These are phyloP conservation scores for Hypomontagnella monticulosa DNA, from an alignment of 495 filamentous ascomycete species.

Conservation along the genomic window DNA sequence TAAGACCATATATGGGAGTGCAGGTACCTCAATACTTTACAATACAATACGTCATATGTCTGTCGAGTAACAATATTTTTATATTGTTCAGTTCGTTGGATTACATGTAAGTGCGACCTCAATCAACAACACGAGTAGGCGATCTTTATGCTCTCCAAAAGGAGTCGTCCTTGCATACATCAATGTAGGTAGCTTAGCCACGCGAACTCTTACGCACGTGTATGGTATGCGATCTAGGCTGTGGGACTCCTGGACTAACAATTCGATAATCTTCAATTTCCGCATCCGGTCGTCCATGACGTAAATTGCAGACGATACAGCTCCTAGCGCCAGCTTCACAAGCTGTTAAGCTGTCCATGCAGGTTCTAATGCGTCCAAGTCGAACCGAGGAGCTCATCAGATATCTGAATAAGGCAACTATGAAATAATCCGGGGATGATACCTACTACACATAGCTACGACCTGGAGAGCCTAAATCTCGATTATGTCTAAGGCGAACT, in stretches of 20 bases:
- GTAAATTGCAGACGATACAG: slow-evolving; percentile 23
- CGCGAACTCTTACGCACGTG: slow-evolving; percentile 20
- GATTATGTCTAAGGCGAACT: slow-evolving; percentile 16
- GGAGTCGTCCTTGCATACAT: no score
- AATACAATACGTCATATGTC: no score
- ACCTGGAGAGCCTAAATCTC: slow-evolving; percentile 16
- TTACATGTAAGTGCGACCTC: no score
- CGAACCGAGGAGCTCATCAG: slow-evolving; percentile 1
- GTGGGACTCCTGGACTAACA: slow-evolving; percentile 4
- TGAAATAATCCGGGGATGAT: slow-evolving; percentile 21
- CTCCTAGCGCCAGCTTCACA: slow-evolving; percentile 8
- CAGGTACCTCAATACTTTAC: no score
- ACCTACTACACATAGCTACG: slow-evolving; percentile 8
- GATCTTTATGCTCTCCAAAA: no score
- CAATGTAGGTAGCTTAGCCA: neutral
- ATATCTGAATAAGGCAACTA: slow-evolving; percentile 13
- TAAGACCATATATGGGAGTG: no score
- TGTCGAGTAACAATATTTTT: no score
- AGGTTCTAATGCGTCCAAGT: slow-evolving; percentile 13
- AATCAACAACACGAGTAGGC: no score
- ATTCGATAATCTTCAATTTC: slow-evolving; percentile 23
- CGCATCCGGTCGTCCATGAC: slow-evolving; percentile 40
- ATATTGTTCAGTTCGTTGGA: no score
- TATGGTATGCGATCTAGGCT: slow-evolving; percentile 1
- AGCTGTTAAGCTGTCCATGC: slow-evolving; percentile 5